phyloP scores from a whole-genome alignment of 352 stramenopile genomes.

The Pythium guiyangense region DNA sequence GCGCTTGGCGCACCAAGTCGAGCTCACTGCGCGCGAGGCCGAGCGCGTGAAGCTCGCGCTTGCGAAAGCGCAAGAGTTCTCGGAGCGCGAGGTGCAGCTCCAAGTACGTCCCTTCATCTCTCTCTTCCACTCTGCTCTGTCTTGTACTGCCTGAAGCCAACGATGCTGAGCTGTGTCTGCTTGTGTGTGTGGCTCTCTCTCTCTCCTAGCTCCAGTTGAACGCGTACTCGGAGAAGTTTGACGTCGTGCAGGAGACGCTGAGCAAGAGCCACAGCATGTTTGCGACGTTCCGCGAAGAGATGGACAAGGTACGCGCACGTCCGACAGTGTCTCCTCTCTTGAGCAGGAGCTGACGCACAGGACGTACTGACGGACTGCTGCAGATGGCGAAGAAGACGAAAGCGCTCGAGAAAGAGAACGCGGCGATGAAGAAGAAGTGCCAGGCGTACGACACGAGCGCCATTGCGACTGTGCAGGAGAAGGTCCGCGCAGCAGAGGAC shows the following conservation, averaged over 20 bases:
- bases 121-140: too few species aligned
- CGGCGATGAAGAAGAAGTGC: constrained; percentile 75
- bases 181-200: neutral
- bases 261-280: constrained; percentile 88
- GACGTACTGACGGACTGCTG: too few species aligned
- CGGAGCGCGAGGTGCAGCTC: constrained; percentile 64
- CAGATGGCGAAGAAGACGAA: constrained; percentile 85
- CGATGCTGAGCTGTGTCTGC: neutral
- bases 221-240: constrained; percentile 85
- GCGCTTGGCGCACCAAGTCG: constrained; percentile 75
- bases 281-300: constrained; percentile 74
- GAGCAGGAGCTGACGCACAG: neutral
- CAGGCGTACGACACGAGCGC: constrained; percentile 71
- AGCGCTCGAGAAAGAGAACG: constrained; percentile 84
- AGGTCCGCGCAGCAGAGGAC: constrained; percentile 53
- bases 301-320: constrained; percentile 59
- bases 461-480: constrained; percentile 74
- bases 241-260: constrained; percentile 80
- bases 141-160: neutral
- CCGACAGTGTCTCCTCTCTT: neutral
- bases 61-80: constrained; percentile 80
- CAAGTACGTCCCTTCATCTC: constrained; percentile 28
- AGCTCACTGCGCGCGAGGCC: constrained; percentile 61
- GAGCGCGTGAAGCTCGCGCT: constrained; percentile 75
- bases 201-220: constrained; percentile 50